Percentiles rank a stretch among this genome's conserved stretches.
Conservation (phyloP, 331 rosid species). For the Malus hybrid region DNA sequence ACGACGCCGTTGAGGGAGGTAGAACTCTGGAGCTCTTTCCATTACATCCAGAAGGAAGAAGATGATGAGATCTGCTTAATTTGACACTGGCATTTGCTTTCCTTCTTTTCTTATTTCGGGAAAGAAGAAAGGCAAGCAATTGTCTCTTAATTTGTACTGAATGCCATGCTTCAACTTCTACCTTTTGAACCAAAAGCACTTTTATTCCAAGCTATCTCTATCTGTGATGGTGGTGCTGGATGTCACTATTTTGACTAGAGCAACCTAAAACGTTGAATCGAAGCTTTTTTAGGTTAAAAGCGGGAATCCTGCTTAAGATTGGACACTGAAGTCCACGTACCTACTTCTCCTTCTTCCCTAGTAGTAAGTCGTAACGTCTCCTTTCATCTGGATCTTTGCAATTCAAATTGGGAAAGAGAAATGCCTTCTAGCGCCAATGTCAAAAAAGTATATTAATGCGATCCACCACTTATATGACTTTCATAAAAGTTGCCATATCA, state of each 20-base stretch:
- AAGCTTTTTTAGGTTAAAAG: slow-evolving; percentile 92
- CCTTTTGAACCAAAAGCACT: slow-evolving; percentile 39
- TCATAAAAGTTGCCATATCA: slow-evolving; percentile 39
- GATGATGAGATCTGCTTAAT: not conserved
- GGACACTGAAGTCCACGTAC: slow-evolving; percentile 83
- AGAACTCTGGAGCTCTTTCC: slow-evolving; percentile 88
- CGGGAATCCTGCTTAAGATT: slow-evolving; percentile 14
- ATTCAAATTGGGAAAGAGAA: slow-evolving; percentile 22
- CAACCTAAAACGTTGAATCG: slow-evolving; percentile 25
- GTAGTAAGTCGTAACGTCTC: not conserved
- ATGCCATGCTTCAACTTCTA: slow-evolving; percentile 21
- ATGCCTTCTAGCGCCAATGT: slow-evolving; percentile 18
- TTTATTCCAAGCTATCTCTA: not conserved
- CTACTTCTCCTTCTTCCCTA: slow-evolving; percentile 11
- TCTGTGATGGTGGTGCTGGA: slow-evolving; percentile 16
- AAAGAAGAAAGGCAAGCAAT: slow-evolving; percentile 65
- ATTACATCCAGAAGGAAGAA: slow-evolving; percentile 85
- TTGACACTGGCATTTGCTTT: slow-evolving; percentile 13
- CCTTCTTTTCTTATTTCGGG: slow-evolving; percentile 45
- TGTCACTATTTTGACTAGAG: slow-evolving; percentile 47
- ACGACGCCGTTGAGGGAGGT: slow-evolving; percentile 26
- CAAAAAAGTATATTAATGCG: slow-evolving; percentile 15
- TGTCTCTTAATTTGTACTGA: slow-evolving; percentile 46
- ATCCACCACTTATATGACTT: slow-evolving; percentile 41
- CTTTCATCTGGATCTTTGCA: not conserved